These are phyloP conservation scores for Phanerochaete sordida DNA, from an alignment of 768 basidiomycete genomes.

Conservation along the genomic window DNA sequence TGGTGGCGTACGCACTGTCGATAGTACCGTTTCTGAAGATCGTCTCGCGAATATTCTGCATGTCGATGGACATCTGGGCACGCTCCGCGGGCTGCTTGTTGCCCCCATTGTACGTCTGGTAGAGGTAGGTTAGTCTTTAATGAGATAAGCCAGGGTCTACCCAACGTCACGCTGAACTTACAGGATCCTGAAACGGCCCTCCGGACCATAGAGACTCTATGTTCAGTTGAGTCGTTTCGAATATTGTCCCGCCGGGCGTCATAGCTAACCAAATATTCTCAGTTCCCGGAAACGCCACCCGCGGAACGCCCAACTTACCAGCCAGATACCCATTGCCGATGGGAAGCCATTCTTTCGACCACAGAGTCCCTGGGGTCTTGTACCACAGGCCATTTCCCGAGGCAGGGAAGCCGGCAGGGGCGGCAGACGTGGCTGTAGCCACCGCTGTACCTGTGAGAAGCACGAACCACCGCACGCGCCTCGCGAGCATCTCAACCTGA, in stretches of 20 bases:
- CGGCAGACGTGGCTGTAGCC: constrained; percentile 6
- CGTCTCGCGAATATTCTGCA: constrained; percentile 49
- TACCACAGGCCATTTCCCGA: constrained; percentile 82
- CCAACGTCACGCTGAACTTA: constrained; percentile 26
- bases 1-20: constrained; percentile 36
- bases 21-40: constrained; percentile 66
- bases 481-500: not conserved
- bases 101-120: constrained; percentile 66
- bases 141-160: not conserved
- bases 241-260: constrained; percentile 55
- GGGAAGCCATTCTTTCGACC: constrained; percentile 62
- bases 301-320: constrained; percentile 32
- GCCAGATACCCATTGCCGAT: constrained; percentile 73
- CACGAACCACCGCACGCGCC: not conserved
- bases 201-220: constrained; percentile 78
- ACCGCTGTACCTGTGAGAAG: not conserved
- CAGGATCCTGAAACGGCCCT: constrained; percentile 65
- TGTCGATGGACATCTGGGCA: constrained; percentile 39
- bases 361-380: constrained; percentile 44
- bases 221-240: constrained; percentile 65
- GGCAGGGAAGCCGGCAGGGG: constrained; percentile 51
- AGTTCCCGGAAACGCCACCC: not conserved
- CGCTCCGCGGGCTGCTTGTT: constrained; percentile 51
- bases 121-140: not conserved
- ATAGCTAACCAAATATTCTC: constrained; percentile 43